Evolutionary conservation across 2,329 filamentous ascomycete genomes (phyloP).

Genomic region (Erysiphe pulchra): DNA sequence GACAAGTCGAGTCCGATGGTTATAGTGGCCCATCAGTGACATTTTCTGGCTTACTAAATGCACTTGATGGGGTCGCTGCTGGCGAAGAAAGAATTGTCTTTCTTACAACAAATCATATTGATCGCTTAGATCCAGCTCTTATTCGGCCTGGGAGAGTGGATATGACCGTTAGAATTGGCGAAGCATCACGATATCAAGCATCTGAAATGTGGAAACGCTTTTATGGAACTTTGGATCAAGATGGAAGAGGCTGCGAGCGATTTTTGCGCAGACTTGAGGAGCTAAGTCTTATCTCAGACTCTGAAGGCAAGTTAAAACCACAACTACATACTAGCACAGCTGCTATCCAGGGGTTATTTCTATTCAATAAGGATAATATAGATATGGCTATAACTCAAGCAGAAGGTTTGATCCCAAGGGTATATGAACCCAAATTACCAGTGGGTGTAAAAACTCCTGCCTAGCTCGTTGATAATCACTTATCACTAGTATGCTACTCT

Average conservation of each 20-base stretch:
- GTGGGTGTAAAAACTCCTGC: constrained; percentile 4
- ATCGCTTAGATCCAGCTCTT: constrained; percentile 60
- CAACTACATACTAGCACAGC: constrained; percentile 48
- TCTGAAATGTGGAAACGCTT: constrained; percentile 80
- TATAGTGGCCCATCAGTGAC: constrained; percentile 23
- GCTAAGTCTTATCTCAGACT: constrained; percentile 41
- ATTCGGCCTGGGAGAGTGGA: constrained; percentile 83
- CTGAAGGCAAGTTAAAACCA: constrained; percentile 2
- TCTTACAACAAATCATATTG: constrained; percentile 85
- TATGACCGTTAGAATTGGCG: constrained; percentile 72
- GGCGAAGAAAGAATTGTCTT: constrained; percentile 87
- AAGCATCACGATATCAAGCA: constrained; percentile 69
- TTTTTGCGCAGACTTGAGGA: constrained; percentile 49
- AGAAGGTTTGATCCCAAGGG: constrained; percentile 33
- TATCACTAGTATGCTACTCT: too few species aligned
- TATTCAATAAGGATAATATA: constrained; percentile 85
- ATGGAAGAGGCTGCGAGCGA: constrained; percentile 31
- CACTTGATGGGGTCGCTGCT: constrained; percentile 74
- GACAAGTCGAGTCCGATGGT: constrained; percentile 29
- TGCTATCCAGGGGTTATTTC: constrained; percentile 75
- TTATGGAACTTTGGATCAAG: constrained; percentile 55
- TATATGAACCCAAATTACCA: constrained; percentile 20
- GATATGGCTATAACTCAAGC: constrained; percentile 66
- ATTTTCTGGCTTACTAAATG: constrained; percentile 73
- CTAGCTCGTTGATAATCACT: background rate